Conservation (phyloP, 2,329 filamentous ascomycete species). For the Rhynchosporium graminicola region DNA sequence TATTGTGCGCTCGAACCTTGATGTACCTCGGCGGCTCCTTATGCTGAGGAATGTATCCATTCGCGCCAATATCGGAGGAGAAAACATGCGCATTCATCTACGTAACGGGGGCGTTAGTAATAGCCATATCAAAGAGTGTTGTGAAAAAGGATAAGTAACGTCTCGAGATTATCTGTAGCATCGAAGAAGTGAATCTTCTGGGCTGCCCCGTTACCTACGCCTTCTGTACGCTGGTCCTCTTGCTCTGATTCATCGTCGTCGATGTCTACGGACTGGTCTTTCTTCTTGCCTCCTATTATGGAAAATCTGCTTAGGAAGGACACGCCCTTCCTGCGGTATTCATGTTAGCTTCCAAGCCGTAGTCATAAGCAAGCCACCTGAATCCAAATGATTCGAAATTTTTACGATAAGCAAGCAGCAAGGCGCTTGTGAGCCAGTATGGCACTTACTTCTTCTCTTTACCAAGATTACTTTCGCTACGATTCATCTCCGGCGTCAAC, state of each 20-base stretch:
- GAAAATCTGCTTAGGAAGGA: slow-evolving; percentile 84
- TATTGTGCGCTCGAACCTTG: slow-evolving; percentile 77
- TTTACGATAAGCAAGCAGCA: slow-evolving; percentile 25
- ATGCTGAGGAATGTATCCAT: slow-evolving; percentile 80
- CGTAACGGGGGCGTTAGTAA: too few species aligned
- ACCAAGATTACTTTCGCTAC: slow-evolving; percentile 36
- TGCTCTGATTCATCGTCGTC: slow-evolving; percentile 67
- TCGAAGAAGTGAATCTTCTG: too few species aligned
- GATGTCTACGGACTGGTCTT: slow-evolving; percentile 54
- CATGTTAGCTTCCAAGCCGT: slow-evolving; percentile 20
- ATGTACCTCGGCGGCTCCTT: slow-evolving; percentile 92
- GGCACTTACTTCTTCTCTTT: slow-evolving; percentile 67
- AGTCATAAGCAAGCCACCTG: slow-evolving; percentile 29
- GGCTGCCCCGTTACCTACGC: slow-evolving; percentile 39
- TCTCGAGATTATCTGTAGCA: too few species aligned
- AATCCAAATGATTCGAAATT: background rate
- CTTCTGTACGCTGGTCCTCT: slow-evolving; percentile 69
- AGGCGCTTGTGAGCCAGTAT: slow-evolving; percentile 17
- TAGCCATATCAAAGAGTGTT: too few species aligned
- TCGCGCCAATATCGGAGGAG: slow-evolving; percentile 67
- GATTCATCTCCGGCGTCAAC: slow-evolving; percentile 37
- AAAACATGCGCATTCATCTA: slow-evolving; percentile 77
- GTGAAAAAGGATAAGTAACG: too few species aligned
- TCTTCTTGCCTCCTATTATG: slow-evolving; percentile 77
- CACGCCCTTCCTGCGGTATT: slow-evolving; percentile 68